These are phyloP conservation scores for Hylodesmum podocarpum DNA, from an alignment of 306 rosid genomes.

Conservation along the genomic window DNA sequence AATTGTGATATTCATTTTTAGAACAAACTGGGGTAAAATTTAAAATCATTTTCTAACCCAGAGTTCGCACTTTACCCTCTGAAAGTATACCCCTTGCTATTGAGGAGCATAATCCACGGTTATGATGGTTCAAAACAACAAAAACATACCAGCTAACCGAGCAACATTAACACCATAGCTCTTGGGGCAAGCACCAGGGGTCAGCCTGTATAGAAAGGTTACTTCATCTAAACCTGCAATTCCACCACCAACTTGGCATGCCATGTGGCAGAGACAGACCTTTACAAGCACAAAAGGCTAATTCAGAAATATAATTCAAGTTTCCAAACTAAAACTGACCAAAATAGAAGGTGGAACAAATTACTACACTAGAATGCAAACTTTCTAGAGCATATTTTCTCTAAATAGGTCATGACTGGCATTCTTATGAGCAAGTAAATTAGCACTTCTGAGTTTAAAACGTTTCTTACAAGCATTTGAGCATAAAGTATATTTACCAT, in stretches of 20 bases:
- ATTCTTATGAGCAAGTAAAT: not conserved
- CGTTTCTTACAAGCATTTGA: conserved; percentile 15
- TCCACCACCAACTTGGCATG: conserved; percentile 85
- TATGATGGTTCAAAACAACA: not conserved
- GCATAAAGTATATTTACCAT: not conserved
- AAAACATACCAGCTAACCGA: conserved; percentile 77
- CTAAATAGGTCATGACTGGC: not conserved
- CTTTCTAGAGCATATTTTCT: conserved; percentile 17
- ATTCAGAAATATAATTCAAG: conserved; percentile 27
- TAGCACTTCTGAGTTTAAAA: not conserved
- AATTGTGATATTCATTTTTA: not conserved
- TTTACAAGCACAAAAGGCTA: conserved; percentile 33
- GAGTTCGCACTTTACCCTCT: not conserved
- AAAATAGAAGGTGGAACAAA: conserved; percentile 17
- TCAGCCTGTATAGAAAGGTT: conserved; percentile 87
- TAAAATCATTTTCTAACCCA: not conserved
- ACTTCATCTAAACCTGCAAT: conserved; percentile 77
- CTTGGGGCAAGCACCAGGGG: conserved; percentile 89
- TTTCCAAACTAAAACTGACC: conserved; percentile 14
- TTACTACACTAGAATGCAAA: not conserved
- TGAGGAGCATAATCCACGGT: not conserved
- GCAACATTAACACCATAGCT: conserved; percentile 98
- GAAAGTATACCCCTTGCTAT: not conserved
- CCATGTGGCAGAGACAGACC: conserved; percentile 94
- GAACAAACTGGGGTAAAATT: not conserved